Conservation (phyloP, 805 yeast genomes). For the Metschnikowia lochheadii region DNA sequence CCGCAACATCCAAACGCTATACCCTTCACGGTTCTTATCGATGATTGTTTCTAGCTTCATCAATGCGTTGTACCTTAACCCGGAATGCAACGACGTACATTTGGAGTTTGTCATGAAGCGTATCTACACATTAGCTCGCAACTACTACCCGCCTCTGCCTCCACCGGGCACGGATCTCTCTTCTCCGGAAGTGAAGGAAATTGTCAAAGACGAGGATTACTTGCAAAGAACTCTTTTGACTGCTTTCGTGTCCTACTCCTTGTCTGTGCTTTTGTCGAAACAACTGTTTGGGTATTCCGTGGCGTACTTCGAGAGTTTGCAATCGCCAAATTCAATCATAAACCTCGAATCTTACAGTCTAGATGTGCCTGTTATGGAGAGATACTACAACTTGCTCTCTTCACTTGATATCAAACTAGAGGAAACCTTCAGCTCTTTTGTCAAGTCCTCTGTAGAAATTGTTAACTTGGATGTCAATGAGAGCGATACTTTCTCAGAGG, state of each 20-base stretch:
- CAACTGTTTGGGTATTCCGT: slow-evolving; percentile 21
- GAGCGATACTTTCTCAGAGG: slow-evolving; percentile 27
- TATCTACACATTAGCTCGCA: slow-evolving; percentile 55
- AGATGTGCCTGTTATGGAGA: slow-evolving; percentile 21
- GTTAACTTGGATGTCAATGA: slow-evolving; percentile 23
- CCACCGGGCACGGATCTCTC: slow-evolving; percentile 39
- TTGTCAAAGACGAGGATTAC: slow-evolving; percentile 52
- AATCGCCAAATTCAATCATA: neutral
- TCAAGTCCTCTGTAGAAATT: slow-evolving; percentile 36
- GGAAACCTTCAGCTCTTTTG: slow-evolving; percentile 33
- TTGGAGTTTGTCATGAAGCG: slow-evolving; percentile 51
- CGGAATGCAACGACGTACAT: slow-evolving; percentile 19
- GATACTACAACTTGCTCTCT: slow-evolving; percentile 40
- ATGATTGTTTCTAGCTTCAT: slow-evolving; percentile 61
- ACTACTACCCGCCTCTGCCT: slow-evolving; percentile 41
- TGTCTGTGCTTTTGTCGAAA: slow-evolving; percentile 31
- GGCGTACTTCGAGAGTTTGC: slow-evolving; percentile 17
- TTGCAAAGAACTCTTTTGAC: slow-evolving; percentile 65
- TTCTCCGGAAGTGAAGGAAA: slow-evolving; percentile 35
- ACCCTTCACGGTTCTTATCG: slow-evolving; percentile 76
- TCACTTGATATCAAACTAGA: slow-evolving; percentile 65
- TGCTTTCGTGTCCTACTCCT: slow-evolving; percentile 53
- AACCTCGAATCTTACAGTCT: slow-evolving; percentile 16
- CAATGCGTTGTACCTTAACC: slow-evolving; percentile 43
- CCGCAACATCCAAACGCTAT: slow-evolving; percentile 58